Evolutionary conservation across 1,139 yeast genomes (phyloP), one percentile per base, ranked within the genome.

Genomic region (Protomyces arabidopsidicola): DNA sequence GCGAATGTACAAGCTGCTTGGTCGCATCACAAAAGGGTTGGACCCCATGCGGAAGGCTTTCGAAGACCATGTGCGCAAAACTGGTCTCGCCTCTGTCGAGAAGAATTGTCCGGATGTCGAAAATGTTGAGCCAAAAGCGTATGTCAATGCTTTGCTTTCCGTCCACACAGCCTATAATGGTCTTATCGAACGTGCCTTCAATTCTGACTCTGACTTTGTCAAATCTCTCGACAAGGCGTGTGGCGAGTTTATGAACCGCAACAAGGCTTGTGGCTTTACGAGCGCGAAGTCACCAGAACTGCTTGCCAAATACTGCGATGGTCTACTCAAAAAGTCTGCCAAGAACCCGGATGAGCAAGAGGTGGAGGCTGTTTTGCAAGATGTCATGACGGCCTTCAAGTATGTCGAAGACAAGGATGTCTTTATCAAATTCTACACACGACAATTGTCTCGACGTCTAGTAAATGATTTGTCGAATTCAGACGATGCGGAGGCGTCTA

Each of bases 351-450:
- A 83, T 18, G 76, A 80, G 38, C 77, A 79, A 65, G 93, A 87
- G 71, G 84, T 91, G 85, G 88, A 86, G 66, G 75, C 76, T 52
- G 72, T 74, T 27, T 80, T 86, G 27, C 91, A 87, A 70, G 93
- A 91, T 70, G 83, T 93, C 71, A 89, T 93, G 90, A 83, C 85
- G 36, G 81, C 93, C 34, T 90, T 95, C 79, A 88, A 87, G 72
- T 93, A 89, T 73, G 82, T 95, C 65, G 91, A 89, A 63, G 98
- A 93, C 74, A 91, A 91, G 75, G 98, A 95, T 78, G 88, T 95
- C 51, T 95, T 95, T 75, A 98, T 93, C 77, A 88, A 87, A 70
- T 88, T 88, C 76, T 95, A 93, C 76, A 85, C 98, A 74, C 84
- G 97, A 70, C 80, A 87, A 72, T 80, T 95, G 70, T 95, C 98